These are phyloP conservation scores for Sporisorium sorghi DNA, from an alignment of 1,284 basidiomycete species.

Conservation along the genomic window DNA sequence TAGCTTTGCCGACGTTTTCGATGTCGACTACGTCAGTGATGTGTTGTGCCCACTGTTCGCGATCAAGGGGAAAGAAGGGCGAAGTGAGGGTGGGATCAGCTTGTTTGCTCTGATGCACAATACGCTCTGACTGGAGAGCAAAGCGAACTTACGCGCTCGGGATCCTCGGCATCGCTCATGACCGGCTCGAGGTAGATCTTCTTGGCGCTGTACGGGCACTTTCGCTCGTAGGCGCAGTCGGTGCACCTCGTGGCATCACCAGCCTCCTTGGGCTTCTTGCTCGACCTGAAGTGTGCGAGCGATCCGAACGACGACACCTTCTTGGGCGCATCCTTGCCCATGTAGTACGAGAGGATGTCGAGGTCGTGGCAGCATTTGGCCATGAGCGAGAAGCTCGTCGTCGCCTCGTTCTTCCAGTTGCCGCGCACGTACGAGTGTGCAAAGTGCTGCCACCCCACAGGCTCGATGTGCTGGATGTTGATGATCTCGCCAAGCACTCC, in stretches of 20 bases:
- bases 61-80: background rate
- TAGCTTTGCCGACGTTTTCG: conserved; percentile 32
- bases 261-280: conserved; percentile 41
- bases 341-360: conserved; percentile 45
- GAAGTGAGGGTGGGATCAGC: conserved; percentile 5
- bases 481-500: conserved; percentile 41
- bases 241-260: conserved; percentile 36
- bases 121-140: too few relatives aligned
- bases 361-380: conserved; percentile 46
- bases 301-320: conserved; percentile 36
- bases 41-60: conserved; percentile 39
- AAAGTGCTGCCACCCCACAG: conserved; percentile 46
- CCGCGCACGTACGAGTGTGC: conserved; percentile 44
- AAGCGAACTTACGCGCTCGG: conserved; percentile 30
- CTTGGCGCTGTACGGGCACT: conserved; percentile 42
- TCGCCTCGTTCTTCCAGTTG: conserved; percentile 44
- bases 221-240: conserved; percentile 35
- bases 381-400: conserved; percentile 41
- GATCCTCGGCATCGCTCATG: conserved; percentile 23
- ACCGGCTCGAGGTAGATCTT: conserved; percentile 43
- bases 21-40: conserved; percentile 35
- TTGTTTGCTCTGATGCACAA: background rate
- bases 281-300: conserved; percentile 37
- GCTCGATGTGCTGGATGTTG: conserved; percentile 49
- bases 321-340: conserved; percentile 29